phyloP scores from a whole-genome alignment of 495 filamentous ascomycete genomes.

The Trichoderma reesei region DNA sequence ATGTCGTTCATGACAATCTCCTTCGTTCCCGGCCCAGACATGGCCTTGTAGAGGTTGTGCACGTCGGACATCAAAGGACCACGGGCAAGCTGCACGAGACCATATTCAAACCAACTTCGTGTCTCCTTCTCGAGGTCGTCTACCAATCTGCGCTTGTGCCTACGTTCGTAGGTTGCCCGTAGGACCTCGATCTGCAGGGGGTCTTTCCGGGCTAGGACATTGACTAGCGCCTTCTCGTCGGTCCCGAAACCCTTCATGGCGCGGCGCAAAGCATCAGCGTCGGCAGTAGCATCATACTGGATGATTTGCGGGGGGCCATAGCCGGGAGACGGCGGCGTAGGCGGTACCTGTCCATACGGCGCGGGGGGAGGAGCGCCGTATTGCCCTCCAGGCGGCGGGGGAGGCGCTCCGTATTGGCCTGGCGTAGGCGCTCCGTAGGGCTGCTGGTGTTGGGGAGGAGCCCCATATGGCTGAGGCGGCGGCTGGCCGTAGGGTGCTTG shows the following conservation, averaged over 20 bases:
- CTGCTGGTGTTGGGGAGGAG: conserved; percentile 24
- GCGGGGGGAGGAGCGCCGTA: conserved; percentile 35
- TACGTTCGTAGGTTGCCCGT: conserved; percentile 51
- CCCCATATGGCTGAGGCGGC: conserved; percentile 23
- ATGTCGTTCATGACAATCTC: conserved; percentile 79
- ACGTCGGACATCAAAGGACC: conserved; percentile 70
- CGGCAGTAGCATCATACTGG: conserved; percentile 49
- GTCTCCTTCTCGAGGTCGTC: conserved; percentile 70
- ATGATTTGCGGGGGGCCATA: conserved; percentile 54
- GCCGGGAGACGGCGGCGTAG: conserved; percentile 49
- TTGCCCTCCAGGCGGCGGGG: conserved; percentile 20
- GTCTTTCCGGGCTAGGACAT: conserved; percentile 54
- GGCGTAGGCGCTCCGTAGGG: conserved; percentile 27
- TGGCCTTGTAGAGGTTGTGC: conserved; percentile 51
- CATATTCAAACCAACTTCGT: conserved; percentile 58
- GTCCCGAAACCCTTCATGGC: conserved; percentile 94
- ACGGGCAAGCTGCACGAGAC: conserved; percentile 59
- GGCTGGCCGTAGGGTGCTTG: conserved; percentile 14
- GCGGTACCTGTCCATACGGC: conserved; percentile 28
- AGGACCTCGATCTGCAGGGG: conserved; percentile 63
- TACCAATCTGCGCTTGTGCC: conserved; percentile 55
- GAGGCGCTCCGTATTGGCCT: conserved; percentile 30
- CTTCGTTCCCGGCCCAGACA: conserved; percentile 74
- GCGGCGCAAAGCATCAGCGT: conserved; percentile 60
- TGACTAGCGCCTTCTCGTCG: conserved; percentile 65